A percentile compares a stretch with the other conserved stretches of the same genome.
Evolutionary conservation across 495 filamentous ascomycete genomes (phyloP).

Genomic region (Hypoxylon intermedium): DNA sequence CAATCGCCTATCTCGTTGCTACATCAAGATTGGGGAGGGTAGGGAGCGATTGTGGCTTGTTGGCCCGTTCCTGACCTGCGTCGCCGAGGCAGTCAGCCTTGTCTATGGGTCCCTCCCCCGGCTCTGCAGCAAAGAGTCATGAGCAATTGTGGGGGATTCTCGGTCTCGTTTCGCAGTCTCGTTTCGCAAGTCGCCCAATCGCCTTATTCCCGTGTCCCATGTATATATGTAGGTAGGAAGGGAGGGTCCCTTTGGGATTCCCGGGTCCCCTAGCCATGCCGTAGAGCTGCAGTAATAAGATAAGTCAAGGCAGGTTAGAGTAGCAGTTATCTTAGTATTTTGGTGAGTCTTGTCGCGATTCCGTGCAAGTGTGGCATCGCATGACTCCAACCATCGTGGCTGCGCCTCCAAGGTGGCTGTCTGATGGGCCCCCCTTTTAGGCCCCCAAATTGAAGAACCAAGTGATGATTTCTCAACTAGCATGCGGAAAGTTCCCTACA

Average conservation of each 20-base stretch:
- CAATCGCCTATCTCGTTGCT: slow-evolving; percentile 17
- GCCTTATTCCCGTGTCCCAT: slow-evolving; percentile 26
- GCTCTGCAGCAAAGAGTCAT: slow-evolving; percentile 13
- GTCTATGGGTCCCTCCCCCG: slow-evolving; percentile 16
- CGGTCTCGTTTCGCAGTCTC: slow-evolving; percentile 31
- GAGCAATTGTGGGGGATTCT: slow-evolving; percentile 26
- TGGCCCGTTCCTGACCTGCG: slow-evolving; percentile 14
- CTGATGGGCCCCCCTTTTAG: slow-evolving; percentile 37
- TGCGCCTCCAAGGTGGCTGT: slow-evolving; percentile 47
- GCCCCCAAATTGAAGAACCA: slow-evolving; percentile 40
- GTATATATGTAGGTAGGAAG: not conserved
- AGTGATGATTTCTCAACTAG: slow-evolving; percentile 28
- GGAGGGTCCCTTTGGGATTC: slow-evolving; percentile 4
- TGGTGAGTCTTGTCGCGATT: not conserved
- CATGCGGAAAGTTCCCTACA: slow-evolving; percentile 20
- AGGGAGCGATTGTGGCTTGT: slow-evolving; percentile 16
- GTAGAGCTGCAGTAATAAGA: not conserved
- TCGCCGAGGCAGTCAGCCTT: slow-evolving; percentile 36
- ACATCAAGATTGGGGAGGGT: slow-evolving; percentile 3
- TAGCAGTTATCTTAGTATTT: no score
- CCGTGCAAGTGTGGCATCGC: slow-evolving; percentile 36
- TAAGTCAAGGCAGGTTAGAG: no score
- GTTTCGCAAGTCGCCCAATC: slow-evolving; percentile 44
- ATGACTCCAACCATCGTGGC: slow-evolving; percentile 37
- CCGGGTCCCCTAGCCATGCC: slow-evolving; percentile 17